Evolutionary conservation across 306 rosid species (phyloP).

Genomic region (Fragaria iinumae): DNA sequence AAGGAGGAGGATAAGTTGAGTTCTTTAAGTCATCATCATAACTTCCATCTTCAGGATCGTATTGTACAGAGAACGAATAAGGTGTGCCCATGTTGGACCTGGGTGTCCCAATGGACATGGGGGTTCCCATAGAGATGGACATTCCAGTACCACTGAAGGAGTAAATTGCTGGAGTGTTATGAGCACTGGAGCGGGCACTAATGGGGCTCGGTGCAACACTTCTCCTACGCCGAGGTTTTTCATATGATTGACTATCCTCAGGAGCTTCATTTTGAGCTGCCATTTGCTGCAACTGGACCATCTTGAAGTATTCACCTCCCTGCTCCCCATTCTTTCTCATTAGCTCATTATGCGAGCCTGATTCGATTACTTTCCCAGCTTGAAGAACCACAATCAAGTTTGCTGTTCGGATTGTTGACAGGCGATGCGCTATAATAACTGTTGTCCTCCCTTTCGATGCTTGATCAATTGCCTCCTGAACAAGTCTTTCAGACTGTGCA

Average conservation of each 20-base stretch:
- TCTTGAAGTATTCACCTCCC: slow-evolving; percentile 62
- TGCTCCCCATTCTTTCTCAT: slow-evolving; percentile 52
- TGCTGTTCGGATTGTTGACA: slow-evolving; percentile 60
- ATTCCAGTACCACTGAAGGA: slow-evolving; percentile 57
- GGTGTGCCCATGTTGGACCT: slow-evolving; percentile 64
- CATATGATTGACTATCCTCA: slow-evolving; percentile 35
- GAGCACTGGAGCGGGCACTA: slow-evolving; percentile 56
- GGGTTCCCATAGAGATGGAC: slow-evolving; percentile 57
- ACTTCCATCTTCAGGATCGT: slow-evolving; percentile 58
- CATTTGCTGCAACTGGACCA: slow-evolving; percentile 74
- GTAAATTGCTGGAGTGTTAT: slow-evolving; percentile 40
- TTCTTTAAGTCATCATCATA: slow-evolving; percentile 42
- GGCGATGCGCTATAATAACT: slow-evolving; percentile 71
- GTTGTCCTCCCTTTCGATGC: slow-evolving; percentile 90
- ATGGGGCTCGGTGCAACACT: slow-evolving; percentile 61
- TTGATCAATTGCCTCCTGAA: slow-evolving; percentile 80
- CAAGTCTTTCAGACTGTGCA: slow-evolving; percentile 73
- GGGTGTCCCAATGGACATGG: slow-evolving; percentile 37
- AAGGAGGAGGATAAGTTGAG: slow-evolving; percentile 53
- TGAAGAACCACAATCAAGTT: slow-evolving; percentile 63
- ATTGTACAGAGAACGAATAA: slow-evolving; percentile 68
- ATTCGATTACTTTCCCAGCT: slow-evolving; percentile 65
- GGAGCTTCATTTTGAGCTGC: slow-evolving; percentile 45
- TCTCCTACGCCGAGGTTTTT: slow-evolving; percentile 41
- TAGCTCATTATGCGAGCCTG: slow-evolving; percentile 65